Evolutionary conservation across 306 rosid genomes (phyloP).

Genomic region (Neltuma alba): DNA sequence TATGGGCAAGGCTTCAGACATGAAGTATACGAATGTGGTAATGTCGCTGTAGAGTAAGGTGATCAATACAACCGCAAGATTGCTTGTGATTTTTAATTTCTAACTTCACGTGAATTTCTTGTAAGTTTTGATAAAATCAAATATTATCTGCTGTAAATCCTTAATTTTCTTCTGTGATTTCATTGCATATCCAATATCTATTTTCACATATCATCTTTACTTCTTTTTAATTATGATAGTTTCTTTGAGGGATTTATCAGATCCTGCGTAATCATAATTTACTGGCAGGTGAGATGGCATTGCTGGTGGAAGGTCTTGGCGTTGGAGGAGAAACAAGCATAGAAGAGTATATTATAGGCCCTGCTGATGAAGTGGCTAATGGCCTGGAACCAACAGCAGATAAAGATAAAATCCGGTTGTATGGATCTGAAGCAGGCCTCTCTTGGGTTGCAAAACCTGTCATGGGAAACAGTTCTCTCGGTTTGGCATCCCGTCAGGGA

Average conservation of each 20-base stretch:
- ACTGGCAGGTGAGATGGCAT: constrained; percentile 66
- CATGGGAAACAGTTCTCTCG: constrained; percentile 73
- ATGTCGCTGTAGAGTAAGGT: neutral
- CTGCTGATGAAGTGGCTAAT: constrained; percentile 55
- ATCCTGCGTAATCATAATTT: constrained; percentile 26
- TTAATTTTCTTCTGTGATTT: constrained; percentile 8
- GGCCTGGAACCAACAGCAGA: constrained; percentile 51
- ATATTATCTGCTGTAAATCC: constrained; percentile 6
- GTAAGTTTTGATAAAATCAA: neutral
- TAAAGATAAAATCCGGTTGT: constrained; percentile 71
- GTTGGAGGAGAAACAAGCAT: constrained; percentile 59
- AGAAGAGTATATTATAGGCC: constrained; percentile 68
- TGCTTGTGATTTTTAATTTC: neutral
- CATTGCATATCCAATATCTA: constrained; percentile 8
- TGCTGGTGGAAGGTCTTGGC: constrained; percentile 71
- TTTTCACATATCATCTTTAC: neutral
- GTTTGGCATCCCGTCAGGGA: constrained; percentile 87
- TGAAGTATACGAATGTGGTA: neutral
- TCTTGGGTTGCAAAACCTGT: constrained; percentile 92
- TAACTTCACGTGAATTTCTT: neutral
- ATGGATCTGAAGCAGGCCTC: constrained; percentile 84
- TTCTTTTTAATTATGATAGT: constrained; percentile 4
- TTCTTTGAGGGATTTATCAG: constrained; percentile 22
- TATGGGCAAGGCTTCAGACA: neutral
- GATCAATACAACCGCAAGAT: neutral